These are phyloP conservation scores for Rhizophora apiculata DNA, from an alignment of 345 rosid genomes.

Conservation along the genomic window DNA sequence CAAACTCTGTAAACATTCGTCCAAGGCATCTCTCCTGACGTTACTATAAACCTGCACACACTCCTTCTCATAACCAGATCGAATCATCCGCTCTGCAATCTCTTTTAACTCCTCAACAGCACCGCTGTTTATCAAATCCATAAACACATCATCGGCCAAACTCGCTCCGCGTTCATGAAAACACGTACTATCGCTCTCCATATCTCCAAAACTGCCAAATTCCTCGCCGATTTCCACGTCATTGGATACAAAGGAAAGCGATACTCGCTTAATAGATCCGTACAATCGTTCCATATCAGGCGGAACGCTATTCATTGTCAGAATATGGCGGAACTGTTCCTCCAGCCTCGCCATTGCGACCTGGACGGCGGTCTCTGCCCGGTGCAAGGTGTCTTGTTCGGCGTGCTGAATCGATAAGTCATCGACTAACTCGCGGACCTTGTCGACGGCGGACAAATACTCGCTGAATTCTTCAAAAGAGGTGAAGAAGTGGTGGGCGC, in stretches of 20 bases:
- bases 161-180: constrained; percentile 89
- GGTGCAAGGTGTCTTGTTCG: constrained; percentile 53
- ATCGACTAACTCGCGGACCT: constrained; percentile 50
- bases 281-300: constrained; percentile 67
- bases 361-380: constrained; percentile 83
- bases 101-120: constrained; percentile 61
- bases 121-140: constrained; percentile 68
- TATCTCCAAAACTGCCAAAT: constrained; percentile 70
- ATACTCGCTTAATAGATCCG: constrained; percentile 78
- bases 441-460: constrained; percentile 73
- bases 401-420: constrained; percentile 42
- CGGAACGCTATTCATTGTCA: constrained; percentile 76
- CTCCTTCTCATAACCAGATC: constrained; percentile 90
- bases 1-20: constrained; percentile 69
- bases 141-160: constrained; percentile 68
- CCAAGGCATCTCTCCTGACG: constrained; percentile 78
- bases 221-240: constrained; percentile 75
- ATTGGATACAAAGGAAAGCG: constrained; percentile 51
- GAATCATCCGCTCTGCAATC: constrained; percentile 89
- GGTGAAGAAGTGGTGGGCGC: constrained; percentile 25
- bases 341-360: constrained; percentile 87
- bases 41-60: constrained; percentile 81
- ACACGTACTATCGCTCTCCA: constrained; percentile 50
- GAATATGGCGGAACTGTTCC: constrained; percentile 80
- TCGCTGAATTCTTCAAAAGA: constrained; percentile 59